Evolutionary conservation across 2,329 filamentous ascomycete genomes (phyloP).

Genomic region (Penicillium brasilianum): DNA sequence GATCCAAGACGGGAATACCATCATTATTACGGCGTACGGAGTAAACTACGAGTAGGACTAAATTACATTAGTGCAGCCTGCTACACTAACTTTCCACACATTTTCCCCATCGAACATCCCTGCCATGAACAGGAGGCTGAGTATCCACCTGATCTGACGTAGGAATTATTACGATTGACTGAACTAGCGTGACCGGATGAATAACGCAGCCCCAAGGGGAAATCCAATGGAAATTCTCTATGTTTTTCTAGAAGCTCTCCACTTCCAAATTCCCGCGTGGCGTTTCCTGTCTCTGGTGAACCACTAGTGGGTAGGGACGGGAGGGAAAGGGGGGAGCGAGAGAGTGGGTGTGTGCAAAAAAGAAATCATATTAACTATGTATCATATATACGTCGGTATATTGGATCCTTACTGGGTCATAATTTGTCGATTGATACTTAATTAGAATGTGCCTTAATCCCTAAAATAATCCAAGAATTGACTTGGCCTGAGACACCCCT

Average conservation of each 20-base stretch:
- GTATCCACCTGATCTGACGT: conserved; percentile 37
- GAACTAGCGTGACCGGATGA: conserved; percentile 15
- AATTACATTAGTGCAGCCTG: conserved; percentile 20
- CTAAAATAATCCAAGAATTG: neutral
- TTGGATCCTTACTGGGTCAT: neutral
- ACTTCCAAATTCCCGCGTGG: conserved; percentile 23
- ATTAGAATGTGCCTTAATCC: neutral
- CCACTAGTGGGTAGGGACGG: conserved; percentile 21
- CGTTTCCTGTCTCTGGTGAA: conserved; percentile 15
- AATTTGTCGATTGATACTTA: neutral
- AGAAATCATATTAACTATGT: neutral
- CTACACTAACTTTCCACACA: conserved; percentile 6
- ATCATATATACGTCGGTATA: neutral
- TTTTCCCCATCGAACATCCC: conserved; percentile 28
- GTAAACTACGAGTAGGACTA: conserved; percentile 18
- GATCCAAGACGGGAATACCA: conserved; percentile 12
- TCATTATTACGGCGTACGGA: conserved; percentile 10
- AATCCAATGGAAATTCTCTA: conserved; percentile 31
- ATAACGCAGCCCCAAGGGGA: conserved; percentile 30
- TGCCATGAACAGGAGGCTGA: conserved; percentile 39
- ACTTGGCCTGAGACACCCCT: conserved; percentile 9
- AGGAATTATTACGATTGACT: conserved; percentile 30
- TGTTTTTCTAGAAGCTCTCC: conserved; percentile 36
- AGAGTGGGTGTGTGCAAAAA: too few relatives aligned
- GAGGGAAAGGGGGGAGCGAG: neutral